These are phyloP conservation scores for Chrysoporthe austroafricana DNA, from an alignment of 2,329 filamentous ascomycete genomes.

Conservation along the genomic window DNA sequence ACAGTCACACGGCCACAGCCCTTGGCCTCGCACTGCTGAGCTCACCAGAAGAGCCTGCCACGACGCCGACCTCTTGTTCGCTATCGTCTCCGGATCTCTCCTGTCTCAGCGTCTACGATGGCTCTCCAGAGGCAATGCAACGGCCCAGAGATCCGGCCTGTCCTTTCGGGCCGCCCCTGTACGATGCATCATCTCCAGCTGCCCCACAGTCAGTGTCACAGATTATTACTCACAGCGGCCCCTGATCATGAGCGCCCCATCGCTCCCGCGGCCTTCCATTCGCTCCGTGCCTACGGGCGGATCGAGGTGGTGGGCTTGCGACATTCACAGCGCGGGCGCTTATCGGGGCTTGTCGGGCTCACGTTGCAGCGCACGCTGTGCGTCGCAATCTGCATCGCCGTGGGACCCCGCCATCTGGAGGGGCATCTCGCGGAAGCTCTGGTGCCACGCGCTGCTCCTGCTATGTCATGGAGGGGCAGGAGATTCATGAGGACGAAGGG, in stretches of 20 bases:
- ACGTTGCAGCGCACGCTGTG: background rate
- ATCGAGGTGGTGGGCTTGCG: slow-evolving; percentile 7
- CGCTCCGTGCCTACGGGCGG: background rate
- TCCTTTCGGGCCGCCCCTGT: slow-evolving; percentile 20
- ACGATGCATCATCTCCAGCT: slow-evolving; percentile 18
- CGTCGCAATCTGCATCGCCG: slow-evolving; percentile 19
- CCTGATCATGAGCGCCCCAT: slow-evolving; percentile 10
- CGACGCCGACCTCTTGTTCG: background rate
- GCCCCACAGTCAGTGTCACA: slow-evolving; percentile 21
- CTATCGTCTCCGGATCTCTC: background rate
- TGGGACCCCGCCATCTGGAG: slow-evolving; percentile 27
- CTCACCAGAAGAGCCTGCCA: background rate
- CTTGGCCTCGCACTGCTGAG: background rate
- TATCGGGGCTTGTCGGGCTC: slow-evolving; percentile 18
- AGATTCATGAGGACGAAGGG: background rate
- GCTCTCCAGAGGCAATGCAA: background rate
- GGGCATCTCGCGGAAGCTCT: slow-evolving; percentile 17
- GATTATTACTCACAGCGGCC: slow-evolving; percentile 24
- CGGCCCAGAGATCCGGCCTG: background rate
- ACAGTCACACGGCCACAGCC: background rate
- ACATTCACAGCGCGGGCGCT: slow-evolving; percentile 24
- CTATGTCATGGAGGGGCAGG: slow-evolving; percentile 16
- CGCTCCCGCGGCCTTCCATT: slow-evolving; percentile 10
- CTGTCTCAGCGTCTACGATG: background rate
- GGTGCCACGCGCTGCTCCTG: slow-evolving; percentile 5